Conservation (phyloP, 2,329 filamentous ascomycete species). For the Truncatella angustata region DNA sequence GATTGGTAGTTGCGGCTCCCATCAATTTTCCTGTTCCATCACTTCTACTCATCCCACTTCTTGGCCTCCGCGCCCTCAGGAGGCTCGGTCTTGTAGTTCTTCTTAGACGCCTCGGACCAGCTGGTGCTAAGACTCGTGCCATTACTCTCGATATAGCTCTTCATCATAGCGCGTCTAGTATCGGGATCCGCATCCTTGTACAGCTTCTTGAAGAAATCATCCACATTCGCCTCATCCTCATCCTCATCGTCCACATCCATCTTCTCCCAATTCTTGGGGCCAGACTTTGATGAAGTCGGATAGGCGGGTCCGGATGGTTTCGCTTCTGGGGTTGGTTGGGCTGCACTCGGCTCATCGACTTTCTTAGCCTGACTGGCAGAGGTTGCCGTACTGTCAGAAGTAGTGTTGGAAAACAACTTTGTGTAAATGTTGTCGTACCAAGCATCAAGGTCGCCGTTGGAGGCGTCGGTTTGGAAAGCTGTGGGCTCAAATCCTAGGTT, state of each 20-base stretch:
- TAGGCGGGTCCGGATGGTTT: constrained; percentile 54
- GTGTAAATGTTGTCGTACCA: constrained; percentile 21
- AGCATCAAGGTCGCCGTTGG: constrained; percentile 10
- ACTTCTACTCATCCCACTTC: constrained; percentile 52
- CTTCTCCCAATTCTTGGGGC: constrained; percentile 91
- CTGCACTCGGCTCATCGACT: constrained; percentile 9
- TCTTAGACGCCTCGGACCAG: constrained; percentile 77
- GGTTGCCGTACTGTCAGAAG: neutral
- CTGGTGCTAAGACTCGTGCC: constrained; percentile 90
- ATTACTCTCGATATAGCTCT: constrained; percentile 92
- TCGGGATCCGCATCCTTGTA: constrained; percentile 77
- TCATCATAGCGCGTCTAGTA: constrained; percentile 91
- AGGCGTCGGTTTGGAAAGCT: constrained; percentile 19
- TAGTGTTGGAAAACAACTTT: neutral
- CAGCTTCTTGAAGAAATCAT: constrained; percentile 86
- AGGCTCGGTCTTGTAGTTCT: constrained; percentile 68
- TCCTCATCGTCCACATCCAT: constrained; percentile 51
- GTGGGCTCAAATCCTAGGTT: constrained; percentile 14
- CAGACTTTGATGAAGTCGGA: constrained; percentile 80
- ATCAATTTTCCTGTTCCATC: neutral
- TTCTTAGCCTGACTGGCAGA: neutral
- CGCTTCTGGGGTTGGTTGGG: constrained; percentile 36
- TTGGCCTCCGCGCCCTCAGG: constrained; percentile 77
- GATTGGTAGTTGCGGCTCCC: too few relatives aligned
- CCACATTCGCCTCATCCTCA: constrained; percentile 61